Percentiles rank a stretch among this genome's conserved stretches.
Evolutionary conservation across 169 alveolate species (phyloP).

Genomic region (Plasmodium adleri): DNA sequence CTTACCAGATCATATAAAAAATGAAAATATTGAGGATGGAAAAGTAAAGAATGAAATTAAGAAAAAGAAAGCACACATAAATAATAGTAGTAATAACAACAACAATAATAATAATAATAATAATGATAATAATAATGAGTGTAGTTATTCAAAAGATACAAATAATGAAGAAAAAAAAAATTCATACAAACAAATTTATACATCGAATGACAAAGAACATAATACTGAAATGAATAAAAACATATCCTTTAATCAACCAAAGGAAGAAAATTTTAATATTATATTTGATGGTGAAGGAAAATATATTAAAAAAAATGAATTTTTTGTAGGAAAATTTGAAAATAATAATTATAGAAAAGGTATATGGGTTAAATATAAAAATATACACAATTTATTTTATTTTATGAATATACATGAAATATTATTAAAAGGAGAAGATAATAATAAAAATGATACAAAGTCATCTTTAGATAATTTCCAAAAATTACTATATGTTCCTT

Average conservation of each 20-base stretch:
- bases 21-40: not conserved
- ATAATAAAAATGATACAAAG: not conserved
- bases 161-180: not conserved
- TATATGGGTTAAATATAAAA: conserved; percentile 60
- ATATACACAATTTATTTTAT: conserved; percentile 59
- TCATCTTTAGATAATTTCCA: conserved; percentile 3
- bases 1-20: not conserved
- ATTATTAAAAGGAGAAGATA: not conserved
- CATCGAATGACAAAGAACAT: not conserved
- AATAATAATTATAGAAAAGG: conserved; percentile 49
- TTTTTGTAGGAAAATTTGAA: conserved; percentile 26
- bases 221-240: not conserved
- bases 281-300: conserved; percentile 57
- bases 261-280: not conserved
- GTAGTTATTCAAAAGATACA: conserved; percentile 1
- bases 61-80: not conserved
- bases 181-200: not conserved
- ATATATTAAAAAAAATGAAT: conserved; percentile 39
- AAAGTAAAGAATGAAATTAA: conserved; percentile 3
- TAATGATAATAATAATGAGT: not conserved
- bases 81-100: not conserved
- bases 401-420: conserved; percentile 50
- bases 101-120: not conserved
- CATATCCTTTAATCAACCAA: not conserved
- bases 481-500: conserved; percentile 52